Base-by-base conservation (phyloP, 1,139 yeast genomes). In the Yamadazyma siamensis region DNA sequence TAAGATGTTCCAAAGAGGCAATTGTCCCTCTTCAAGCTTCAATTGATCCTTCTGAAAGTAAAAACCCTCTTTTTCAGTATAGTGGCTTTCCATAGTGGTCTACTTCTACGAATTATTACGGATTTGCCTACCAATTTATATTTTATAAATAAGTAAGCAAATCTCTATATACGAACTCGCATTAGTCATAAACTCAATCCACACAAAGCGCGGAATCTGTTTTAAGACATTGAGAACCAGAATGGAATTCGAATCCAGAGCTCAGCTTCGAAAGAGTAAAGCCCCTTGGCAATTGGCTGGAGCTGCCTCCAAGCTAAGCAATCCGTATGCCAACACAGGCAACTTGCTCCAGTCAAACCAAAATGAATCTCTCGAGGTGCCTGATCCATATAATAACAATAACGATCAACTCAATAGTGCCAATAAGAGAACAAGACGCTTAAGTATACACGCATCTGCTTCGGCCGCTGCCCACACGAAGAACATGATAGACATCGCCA, bases 381-480 rank as follows among this genome's bases (percentile, higher is more conserved):
- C 40, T 6, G 35, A 31, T 23, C 33, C 43, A 10, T 33, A 35
- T 26, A 36, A 30, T 17, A 32, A 26, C 20, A 25, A 40, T 9
- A 15, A 23, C 6, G 30, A 34, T 21, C 37, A 35, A 19, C n/a
- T n/a, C n/a, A n/a, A n/a, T n/a, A n/a, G n/a, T n/a, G n/a, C n/a
- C n/a, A 41, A 64, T 23, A 53, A 54, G 38, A 50, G 51, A 31
- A 54, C 54, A 37, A 46, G 77, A 45, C 40, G 70, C 43, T 38
- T 70, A 53, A 52, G 74, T 54, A 71, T 67, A 41, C 66, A 59
- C 54, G 62, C 65, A 3, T 61, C 71, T 5, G 73, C 72, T 0
- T 45, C 56, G 10, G 65, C 65, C 1, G 59, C 59, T 17, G 58
- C 56, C 13, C 65, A 59, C 34, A 36, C 44, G 5, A 26, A 43